Conservation (phyloP, 2,329 filamentous ascomycete genomes). For the Diplodia mutila region DNA sequence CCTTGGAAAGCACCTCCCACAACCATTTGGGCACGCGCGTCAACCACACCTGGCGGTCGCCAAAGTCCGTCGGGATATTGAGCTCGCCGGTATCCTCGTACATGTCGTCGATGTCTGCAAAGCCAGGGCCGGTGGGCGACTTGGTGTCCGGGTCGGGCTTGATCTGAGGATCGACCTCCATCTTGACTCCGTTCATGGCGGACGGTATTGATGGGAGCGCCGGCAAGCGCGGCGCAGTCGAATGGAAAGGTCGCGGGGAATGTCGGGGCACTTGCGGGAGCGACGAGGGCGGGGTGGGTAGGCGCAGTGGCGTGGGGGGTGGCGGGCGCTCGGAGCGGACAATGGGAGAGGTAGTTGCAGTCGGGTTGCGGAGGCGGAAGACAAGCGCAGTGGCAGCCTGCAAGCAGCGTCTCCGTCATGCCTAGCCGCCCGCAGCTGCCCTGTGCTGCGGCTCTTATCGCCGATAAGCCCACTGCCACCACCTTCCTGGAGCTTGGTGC, state of each 20-base stretch:
- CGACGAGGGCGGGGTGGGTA: not conserved
- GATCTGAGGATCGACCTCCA: conserved; percentile 43
- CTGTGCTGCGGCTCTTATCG: not conserved
- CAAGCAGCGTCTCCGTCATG: conserved; percentile 27
- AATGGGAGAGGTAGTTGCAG: not conserved
- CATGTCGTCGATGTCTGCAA: conserved; percentile 46
- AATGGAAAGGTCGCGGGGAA: not conserved
- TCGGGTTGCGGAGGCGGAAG: conserved; percentile 15
- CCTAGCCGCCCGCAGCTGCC: conserved; percentile 23
- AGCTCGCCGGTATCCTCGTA: conserved; percentile 52
- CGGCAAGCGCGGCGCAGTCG: conserved; percentile 7
- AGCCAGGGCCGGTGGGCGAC: conserved; percentile 34
- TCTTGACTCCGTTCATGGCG: conserved; percentile 46
- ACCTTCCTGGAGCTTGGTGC: conserved; percentile 2
- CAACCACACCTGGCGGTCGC: conserved; percentile 37
- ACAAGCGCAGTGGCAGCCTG: not conserved
- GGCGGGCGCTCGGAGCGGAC: conserved; percentile 7
- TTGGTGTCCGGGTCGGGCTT: conserved; percentile 38
- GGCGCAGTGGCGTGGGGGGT: not conserved
- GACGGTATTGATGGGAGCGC: conserved; percentile 4
- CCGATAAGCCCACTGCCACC: not conserved
- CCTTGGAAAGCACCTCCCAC: conserved; percentile 41
- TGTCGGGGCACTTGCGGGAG: not conserved
- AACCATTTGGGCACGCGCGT: conserved; percentile 46
- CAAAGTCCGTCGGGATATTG: conserved; percentile 36